These are phyloP conservation scores for Paracamarosporium sp. DNA, from an alignment of 2,329 filamentous ascomycete genomes.

Conservation along the genomic window DNA sequence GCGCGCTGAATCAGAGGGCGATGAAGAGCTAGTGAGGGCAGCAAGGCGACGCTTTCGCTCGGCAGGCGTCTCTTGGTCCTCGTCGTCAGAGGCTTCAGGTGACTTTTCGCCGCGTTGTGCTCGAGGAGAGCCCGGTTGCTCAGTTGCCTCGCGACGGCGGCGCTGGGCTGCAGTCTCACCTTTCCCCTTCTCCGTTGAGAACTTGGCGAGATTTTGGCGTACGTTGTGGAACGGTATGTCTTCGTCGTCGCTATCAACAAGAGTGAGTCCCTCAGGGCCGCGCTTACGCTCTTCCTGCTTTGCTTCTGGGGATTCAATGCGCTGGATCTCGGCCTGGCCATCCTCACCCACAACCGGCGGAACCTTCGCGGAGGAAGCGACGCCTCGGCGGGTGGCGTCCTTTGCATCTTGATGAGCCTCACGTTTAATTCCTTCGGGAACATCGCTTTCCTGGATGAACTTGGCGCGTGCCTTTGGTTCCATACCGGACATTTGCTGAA, in stretches of 20 bases:
- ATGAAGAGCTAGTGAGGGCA: slow-evolving; percentile 18
- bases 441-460: slow-evolving; percentile 55
- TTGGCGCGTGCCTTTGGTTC: slow-evolving; percentile 69
- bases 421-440: slow-evolving; percentile 55
- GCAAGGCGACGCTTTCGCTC: slow-evolving; percentile 24
- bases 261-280: slow-evolving; percentile 49
- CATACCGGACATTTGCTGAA: slow-evolving; percentile 74
- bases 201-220: slow-evolving; percentile 39
- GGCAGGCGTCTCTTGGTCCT: slow-evolving; percentile 34
- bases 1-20: slow-evolving; percentile 16
- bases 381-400: slow-evolving; percentile 35
- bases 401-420: slow-evolving; percentile 53
- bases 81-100: slow-evolving; percentile 31
- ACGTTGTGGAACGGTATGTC: slow-evolving; percentile 58
- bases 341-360: slow-evolving; percentile 42
- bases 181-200: slow-evolving; percentile 27
- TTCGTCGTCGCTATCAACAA: slow-evolving; percentile 54
- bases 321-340: slow-evolving; percentile 40
- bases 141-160: slow-evolving; percentile 47
- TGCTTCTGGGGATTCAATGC: slow-evolving; percentile 36
- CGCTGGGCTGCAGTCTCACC: slow-evolving; percentile 51
- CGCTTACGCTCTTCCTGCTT: slow-evolving; percentile 28
- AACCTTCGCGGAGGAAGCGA: slow-evolving; percentile 36
- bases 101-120: slow-evolving; percentile 26
- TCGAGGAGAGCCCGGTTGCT: slow-evolving; percentile 14